A percentile compares a stretch with the other conserved stretches of the same genome.
These are phyloP conservation scores for Themeda triandra DNA, from an alignment of 176 grass and related monocot species.

Conservation along the genomic window DNA sequence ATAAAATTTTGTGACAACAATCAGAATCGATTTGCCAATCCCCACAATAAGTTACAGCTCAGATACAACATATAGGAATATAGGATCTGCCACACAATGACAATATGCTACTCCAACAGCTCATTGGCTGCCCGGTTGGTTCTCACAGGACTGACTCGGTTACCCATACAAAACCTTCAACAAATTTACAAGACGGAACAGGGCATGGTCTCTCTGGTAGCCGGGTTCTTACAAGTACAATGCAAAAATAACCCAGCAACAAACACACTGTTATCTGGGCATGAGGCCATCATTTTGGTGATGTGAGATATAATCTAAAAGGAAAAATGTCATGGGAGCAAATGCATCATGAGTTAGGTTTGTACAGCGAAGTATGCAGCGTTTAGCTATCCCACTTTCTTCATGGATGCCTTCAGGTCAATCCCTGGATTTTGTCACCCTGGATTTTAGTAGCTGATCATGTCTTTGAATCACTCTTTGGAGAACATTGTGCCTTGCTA, in stretches of 20 bases:
- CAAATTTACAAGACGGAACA: slow-evolving; percentile 39
- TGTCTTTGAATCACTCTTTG: slow-evolving; percentile 42
- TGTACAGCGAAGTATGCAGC: slow-evolving; percentile 51
- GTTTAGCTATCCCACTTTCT: background rate
- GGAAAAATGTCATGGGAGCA: slow-evolving; percentile 26
- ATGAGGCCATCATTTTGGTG: slow-evolving; percentile 22
- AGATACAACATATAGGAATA: slow-evolving; percentile 32
- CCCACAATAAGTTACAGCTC: slow-evolving; percentile 32
- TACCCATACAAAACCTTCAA: slow-evolving; percentile 35
- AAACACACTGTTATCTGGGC: slow-evolving; percentile 25
- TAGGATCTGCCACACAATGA: slow-evolving; percentile 26
- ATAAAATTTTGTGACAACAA: background rate
- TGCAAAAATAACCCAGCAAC: slow-evolving; percentile 40
- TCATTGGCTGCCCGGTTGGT: slow-evolving; percentile 14
- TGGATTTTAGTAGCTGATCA: slow-evolving; percentile 34
- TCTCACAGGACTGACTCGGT: slow-evolving; percentile 27
- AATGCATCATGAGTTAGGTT: slow-evolving; percentile 43
- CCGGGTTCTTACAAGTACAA: slow-evolving; percentile 41
- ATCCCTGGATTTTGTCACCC: slow-evolving; percentile 25
- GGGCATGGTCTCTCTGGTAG: background rate
- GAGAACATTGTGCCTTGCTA: slow-evolving; percentile 47
- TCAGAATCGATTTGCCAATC: background rate
- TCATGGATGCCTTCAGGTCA: too few species aligned
- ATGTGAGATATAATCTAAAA: slow-evolving; percentile 46
- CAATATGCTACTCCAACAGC: slow-evolving; percentile 30